phyloP scores from a whole-genome alignment of 768 basidiomycete species.

The Amanita jacksonii region DNA sequence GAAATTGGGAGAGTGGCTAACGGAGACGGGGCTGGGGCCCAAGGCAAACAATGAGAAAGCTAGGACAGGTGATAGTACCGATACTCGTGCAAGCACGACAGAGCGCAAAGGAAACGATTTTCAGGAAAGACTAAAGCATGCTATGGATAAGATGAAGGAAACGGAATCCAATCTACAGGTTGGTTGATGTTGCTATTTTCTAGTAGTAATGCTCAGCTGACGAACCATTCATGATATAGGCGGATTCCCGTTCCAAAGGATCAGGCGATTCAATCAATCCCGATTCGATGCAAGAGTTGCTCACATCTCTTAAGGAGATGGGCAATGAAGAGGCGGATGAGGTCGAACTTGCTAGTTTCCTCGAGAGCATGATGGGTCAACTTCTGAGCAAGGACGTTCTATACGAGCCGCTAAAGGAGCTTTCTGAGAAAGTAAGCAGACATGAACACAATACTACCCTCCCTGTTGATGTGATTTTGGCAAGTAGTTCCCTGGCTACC shows the following conservation, averaged over 20 bases:
- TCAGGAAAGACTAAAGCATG: constrained; percentile 58
- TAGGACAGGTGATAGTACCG: neutral
- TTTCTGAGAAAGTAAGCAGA: constrained; percentile 51
- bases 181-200: constrained; percentile 7
- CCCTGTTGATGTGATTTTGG: neutral
- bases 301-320: constrained; percentile 37
- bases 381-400: constrained; percentile 76
- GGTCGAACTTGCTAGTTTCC: constrained; percentile 50
- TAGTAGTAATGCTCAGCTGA: neutral
- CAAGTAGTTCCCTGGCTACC: constrained; percentile 67
- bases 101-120: constrained; percentile 32
- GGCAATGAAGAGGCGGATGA: constrained; percentile 29
- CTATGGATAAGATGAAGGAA: constrained; percentile 67
- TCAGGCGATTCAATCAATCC: constrained; percentile 17
- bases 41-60: constrained; percentile 6
- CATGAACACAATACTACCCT: neutral
- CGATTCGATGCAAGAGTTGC: constrained; percentile 40
- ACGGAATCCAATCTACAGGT: constrained; percentile 51
- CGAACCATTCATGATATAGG: constrained; percentile 11
- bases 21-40: constrained; percentile 2
- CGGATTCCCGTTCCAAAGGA: constrained; percentile 11
- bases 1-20: constrained; percentile 13
- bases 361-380: constrained; percentile 77
- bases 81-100: constrained; percentile 11
- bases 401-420: constrained; percentile 81